These are phyloP conservation scores for Cutaneotrichosporon sp. DNA, from an alignment of 1,284 basidiomycete genomes.

Conservation along the genomic window DNA sequence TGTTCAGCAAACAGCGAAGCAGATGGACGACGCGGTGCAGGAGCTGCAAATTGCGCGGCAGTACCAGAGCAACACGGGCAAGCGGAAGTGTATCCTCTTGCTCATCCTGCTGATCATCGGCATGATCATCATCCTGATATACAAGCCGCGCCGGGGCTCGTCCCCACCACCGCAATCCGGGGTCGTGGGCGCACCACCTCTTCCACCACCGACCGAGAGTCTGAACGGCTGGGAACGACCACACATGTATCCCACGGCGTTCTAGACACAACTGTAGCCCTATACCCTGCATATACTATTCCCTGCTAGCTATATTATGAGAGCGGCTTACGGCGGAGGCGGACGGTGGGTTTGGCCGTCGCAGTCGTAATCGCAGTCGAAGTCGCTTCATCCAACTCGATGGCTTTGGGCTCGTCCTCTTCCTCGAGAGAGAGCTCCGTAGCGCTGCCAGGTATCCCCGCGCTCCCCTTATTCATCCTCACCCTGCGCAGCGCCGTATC, in stretches of 20 bases:
- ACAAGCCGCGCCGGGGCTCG: constrained; percentile 44
- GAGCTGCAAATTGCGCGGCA: constrained; percentile 78
- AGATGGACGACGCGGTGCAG: constrained; percentile 77
- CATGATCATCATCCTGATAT: constrained; percentile 57
- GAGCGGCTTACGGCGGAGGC: constrained; percentile 14
- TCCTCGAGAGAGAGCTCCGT: constrained; percentile 5
- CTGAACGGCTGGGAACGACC: background rate
- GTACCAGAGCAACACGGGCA: constrained; percentile 91
- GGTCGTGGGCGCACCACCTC: background rate
- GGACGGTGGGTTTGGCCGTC: constrained; percentile 1
- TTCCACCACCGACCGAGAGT: background rate
- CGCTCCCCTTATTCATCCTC: constrained; percentile 16
- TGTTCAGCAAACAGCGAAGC: constrained; percentile 82
- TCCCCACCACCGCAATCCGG: background rate
- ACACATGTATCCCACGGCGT: constrained; percentile 10
- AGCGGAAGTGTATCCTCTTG: constrained; percentile 88
- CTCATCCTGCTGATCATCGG: constrained; percentile 85
- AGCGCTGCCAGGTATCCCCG: constrained; percentile 4
- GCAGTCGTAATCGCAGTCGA: background rate
- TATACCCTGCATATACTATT: constrained; percentile 13
- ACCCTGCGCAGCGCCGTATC: constrained; percentile 23
- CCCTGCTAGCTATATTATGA: background rate
- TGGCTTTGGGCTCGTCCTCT: background rate
- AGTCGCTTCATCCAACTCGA: background rate
- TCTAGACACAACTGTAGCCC: constrained; percentile 3